Conservation (phyloP, 495 filamentous ascomycete genomes). For the Xylaria scruposa region DNA sequence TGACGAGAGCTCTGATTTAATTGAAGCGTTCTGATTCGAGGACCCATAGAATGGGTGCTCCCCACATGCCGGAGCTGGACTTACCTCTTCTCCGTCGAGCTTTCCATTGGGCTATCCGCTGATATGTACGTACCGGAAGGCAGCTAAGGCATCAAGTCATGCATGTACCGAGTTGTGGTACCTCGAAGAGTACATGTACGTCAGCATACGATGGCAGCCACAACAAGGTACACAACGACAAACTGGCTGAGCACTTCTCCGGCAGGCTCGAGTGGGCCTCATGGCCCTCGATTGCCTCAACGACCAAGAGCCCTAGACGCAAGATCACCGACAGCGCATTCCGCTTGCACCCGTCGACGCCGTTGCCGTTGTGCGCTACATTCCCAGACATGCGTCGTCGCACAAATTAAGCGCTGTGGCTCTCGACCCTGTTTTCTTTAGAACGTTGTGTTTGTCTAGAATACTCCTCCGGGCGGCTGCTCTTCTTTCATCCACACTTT, state of each 20-base stretch:
- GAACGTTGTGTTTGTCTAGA: constrained; percentile 19
- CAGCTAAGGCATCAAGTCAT: neutral
- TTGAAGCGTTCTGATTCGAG: constrained; percentile 23
- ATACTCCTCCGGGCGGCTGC: constrained; percentile 8
- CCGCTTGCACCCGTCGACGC: constrained; percentile 1
- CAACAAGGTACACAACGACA: neutral
- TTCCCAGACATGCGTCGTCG: neutral
- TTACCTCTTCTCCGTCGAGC: constrained; percentile 18
- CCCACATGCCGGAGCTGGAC: constrained; percentile 23
- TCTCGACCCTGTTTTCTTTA: neutral
- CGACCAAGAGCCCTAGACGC: neutral
- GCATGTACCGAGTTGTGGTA: neutral
- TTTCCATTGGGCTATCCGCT: neutral
- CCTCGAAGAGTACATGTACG: neutral
- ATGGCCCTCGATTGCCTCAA: constrained; percentile 5
- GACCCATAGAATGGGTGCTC: neutral
- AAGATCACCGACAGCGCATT: neutral
- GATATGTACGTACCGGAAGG: neutral
- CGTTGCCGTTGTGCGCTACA: constrained; percentile 9
- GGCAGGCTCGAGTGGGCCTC: neutral
- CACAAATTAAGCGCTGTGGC: neutral
- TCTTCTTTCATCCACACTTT: constrained; percentile 6
- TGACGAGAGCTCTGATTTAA: constrained; percentile 6
- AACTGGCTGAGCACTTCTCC: neutral
- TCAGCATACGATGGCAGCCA: neutral